Conservation (phyloP, 2,329 filamentous ascomycete genomes). For the Fusarium verrucosum region DNA sequence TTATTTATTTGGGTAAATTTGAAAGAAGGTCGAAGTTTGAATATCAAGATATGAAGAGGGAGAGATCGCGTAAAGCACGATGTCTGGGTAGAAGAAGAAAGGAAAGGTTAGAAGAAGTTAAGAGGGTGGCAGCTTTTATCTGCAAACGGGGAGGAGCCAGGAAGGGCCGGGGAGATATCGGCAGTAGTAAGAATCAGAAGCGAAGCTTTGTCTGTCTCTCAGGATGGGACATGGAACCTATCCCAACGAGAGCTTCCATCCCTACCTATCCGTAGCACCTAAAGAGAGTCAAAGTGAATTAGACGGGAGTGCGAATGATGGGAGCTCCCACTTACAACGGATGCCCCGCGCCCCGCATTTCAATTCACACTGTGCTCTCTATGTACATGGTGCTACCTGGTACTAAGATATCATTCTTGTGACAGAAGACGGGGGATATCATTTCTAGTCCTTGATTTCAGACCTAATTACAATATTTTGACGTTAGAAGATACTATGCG, state of each 20-base stretch:
- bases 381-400: slow-evolving; percentile 1
- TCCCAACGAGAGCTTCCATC: slow-evolving; percentile 4
- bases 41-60: neutral
- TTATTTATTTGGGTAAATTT: slow-evolving; percentile 2
- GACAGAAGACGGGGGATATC: neutral
- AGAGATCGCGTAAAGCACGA: slow-evolving; percentile 37
- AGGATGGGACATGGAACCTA: slow-evolving; percentile 19
- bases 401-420: neutral
- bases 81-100: slow-evolving; percentile 32
- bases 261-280: slow-evolving; percentile 1
- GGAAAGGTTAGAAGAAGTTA: slow-evolving; percentile 9
- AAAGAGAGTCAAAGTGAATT: slow-evolving; percentile 18
- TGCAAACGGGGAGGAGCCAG: slow-evolving; percentile 18
- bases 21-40: neutral
- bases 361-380: slow-evolving; percentile 24
- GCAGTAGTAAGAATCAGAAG: slow-evolving; percentile 16
- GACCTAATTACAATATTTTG: fast-evolving
- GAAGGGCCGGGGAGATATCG: slow-evolving; percentile 18
- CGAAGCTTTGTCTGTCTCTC: slow-evolving; percentile 11
- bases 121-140: slow-evolving; percentile 38
- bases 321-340: slow-evolving; percentile 20
- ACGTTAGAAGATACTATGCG: neutral
- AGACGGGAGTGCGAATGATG: neutral
- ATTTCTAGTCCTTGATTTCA: neutral
- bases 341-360: slow-evolving; percentile 23